Evolutionary conservation across 257 asterid genomes (phyloP).

Genomic region (Przewalskia tangutica): DNA sequence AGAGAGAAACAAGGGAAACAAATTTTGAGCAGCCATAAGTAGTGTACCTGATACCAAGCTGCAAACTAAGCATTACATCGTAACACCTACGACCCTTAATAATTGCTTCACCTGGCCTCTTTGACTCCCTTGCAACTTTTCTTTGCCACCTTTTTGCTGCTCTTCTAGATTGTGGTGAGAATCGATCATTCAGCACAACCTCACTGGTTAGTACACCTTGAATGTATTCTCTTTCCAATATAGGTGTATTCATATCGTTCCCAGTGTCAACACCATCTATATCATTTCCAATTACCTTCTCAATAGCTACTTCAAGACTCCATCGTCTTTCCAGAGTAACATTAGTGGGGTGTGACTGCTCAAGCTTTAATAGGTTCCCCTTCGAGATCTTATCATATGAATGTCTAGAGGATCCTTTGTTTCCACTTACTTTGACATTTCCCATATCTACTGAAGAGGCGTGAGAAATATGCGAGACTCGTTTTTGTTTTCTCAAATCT

Average conservation of each 20-base stretch:
- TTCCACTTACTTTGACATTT: conserved; percentile 35
- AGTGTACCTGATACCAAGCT: conserved; percentile 89
- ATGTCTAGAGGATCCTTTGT: conserved; percentile 29
- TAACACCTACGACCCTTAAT: conserved; percentile 94
- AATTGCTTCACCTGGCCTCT: conserved; percentile 83
- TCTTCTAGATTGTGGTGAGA: conserved; percentile 68
- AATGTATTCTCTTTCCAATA: conserved; percentile 92
- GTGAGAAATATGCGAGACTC: conserved; percentile 58
- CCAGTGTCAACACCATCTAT: conserved; percentile 39
- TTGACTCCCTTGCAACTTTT: conserved; percentile 56
- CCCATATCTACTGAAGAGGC: conserved; percentile 44
- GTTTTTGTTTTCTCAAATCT: conserved; percentile 58
- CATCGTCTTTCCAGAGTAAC: conserved; percentile 72
- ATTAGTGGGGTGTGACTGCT: conserved; percentile 42
- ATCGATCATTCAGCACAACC: conserved; percentile 48
- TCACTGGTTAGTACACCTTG: conserved; percentile 92
- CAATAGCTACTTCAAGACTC: conserved; percentile 89
- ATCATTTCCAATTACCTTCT: conserved; percentile 66
- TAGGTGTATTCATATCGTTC: conserved; percentile 44
- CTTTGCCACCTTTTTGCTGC: conserved; percentile 51
- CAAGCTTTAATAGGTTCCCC: conserved; percentile 41
- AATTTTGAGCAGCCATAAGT: neutral
- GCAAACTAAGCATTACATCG: conserved; percentile 88
- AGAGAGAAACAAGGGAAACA: neutral
- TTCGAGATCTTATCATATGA: conserved; percentile 37